phyloP scores from a whole-genome alignment of 345 rosid genomes.

The Hibiscus syriacus region DNA sequence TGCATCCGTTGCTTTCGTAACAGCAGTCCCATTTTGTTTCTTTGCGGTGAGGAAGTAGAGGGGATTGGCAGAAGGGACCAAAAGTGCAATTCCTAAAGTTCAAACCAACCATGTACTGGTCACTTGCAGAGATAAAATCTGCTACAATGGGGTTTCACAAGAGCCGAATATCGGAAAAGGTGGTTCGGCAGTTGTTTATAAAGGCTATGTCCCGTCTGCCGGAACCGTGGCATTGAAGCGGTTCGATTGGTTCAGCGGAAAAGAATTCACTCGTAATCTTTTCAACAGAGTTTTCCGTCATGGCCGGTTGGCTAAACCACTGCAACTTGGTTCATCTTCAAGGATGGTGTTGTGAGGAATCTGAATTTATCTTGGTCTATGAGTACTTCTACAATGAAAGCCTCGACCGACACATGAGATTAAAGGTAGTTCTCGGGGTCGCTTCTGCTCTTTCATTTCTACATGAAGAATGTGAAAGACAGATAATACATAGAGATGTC shows the following conservation, averaged over 20 bases:
- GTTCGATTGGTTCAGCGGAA: slow-evolving; percentile 31
- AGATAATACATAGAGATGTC: slow-evolving; percentile 79
- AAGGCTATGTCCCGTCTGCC: slow-evolving; percentile 44
- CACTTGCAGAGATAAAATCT: slow-evolving; percentile 53
- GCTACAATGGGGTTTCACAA: slow-evolving; percentile 62
- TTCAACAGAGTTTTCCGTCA: slow-evolving; percentile 60
- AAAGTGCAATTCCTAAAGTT: background rate
- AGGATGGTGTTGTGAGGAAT: slow-evolving; percentile 83
- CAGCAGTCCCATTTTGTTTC: background rate
- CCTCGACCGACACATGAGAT: slow-evolving; percentile 51
- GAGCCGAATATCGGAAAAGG: slow-evolving; percentile 59
- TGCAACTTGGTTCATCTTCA: slow-evolving; percentile 68
- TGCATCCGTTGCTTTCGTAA: slow-evolving; percentile 25
- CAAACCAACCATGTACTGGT: slow-evolving; percentile 23
- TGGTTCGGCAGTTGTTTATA: slow-evolving; percentile 64
- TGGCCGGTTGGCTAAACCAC: slow-evolving; percentile 63
- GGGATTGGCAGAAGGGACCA: background rate
- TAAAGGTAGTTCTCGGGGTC: slow-evolving; percentile 55
- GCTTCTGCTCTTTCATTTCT: slow-evolving; percentile 74
- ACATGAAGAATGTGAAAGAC: slow-evolving; percentile 79
- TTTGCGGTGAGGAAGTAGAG: background rate
- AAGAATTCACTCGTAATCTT: slow-evolving; percentile 40
- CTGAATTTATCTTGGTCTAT: slow-evolving; percentile 55
- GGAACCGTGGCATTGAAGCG: slow-evolving; percentile 60
- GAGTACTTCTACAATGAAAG: slow-evolving; percentile 73